phyloP scores from a whole-genome alignment of 2,329 filamentous ascomycete species.

The Neoscytalidium dimidiatum region DNA sequence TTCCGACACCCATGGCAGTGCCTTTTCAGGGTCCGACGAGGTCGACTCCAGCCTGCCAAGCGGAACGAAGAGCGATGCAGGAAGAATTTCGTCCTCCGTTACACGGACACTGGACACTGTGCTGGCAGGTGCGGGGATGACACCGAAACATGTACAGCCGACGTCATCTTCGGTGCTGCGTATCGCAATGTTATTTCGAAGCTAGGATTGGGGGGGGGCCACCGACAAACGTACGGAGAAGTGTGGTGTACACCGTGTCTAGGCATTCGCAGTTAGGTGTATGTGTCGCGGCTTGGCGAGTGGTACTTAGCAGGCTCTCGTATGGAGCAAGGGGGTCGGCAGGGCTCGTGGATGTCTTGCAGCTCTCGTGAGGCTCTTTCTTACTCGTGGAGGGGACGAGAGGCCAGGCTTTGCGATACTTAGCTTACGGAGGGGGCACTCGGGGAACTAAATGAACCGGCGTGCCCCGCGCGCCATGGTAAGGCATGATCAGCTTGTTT shows the following conservation, averaged over 20 bases:
- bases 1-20: slow-evolving; percentile 15
- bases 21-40: background rate
- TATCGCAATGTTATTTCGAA: background rate
- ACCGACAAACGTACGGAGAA: background rate
- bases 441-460: slow-evolving; percentile 5
- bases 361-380: background rate
- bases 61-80: slow-evolving; percentile 8
- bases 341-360: slow-evolving; percentile 1
- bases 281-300: background rate
- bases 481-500: slow-evolving; percentile 3
- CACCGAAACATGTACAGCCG: background rate
- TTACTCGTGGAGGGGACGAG: slow-evolving; percentile 1
- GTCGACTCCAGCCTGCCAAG: background rate
- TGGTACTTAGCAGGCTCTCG: background rate
- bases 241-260: background rate
- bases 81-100: background rate
- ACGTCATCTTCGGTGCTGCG: background rate
- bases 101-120: background rate
- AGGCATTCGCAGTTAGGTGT: background rate
- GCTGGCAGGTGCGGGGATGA: background rate
- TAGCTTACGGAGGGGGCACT: slow-evolving; percentile 8
- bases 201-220: background rate
- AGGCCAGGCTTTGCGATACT: background rate
- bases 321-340: background rate
- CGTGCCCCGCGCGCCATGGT: background rate